Conservation (phyloP, 2,329 filamentous ascomycete species). For the Aureobasidium sp. region DNA sequence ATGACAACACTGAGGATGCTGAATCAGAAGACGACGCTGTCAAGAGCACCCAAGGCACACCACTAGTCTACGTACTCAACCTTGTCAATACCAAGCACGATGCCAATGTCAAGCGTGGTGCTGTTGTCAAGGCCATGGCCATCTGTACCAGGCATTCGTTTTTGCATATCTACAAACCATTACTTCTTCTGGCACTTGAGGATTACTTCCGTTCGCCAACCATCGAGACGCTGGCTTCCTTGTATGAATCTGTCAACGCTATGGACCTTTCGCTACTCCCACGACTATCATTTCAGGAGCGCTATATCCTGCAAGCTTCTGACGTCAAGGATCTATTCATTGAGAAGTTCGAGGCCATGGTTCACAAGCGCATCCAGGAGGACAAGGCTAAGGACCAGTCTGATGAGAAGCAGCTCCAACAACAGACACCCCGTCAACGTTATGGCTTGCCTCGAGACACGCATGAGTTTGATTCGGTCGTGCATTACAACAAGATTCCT, state of each 20-base stretch:
- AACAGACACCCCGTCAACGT: conserved; percentile 30
- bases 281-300: conserved; percentile 72
- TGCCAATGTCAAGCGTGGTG: conserved; percentile 84
- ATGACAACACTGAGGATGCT: conserved; percentile 43
- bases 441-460: conserved; percentile 86
- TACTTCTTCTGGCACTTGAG: conserved; percentile 83
- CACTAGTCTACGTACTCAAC: conserved; percentile 93
- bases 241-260: conserved; percentile 88
- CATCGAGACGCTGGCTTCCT: conserved; percentile 75
- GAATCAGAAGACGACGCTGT: conserved; percentile 44
- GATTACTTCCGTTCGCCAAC: conserved; percentile 94
- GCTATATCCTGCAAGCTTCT: conserved; percentile 77
- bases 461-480: conserved; percentile 92
- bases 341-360: conserved; percentile 95
- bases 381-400: conserved; percentile 39
- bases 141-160: conserved; percentile 98
- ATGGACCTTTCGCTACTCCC: conserved; percentile 97
- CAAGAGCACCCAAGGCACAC: conserved; percentile 67
- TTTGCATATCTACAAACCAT: conserved; percentile 97
- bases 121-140: conserved; percentile 95
- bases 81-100: conserved; percentile 98
- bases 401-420: neutral
- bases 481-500: conserved; percentile 92
- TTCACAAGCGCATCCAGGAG: conserved; percentile 69
- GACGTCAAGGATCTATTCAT: conserved; percentile 95